Evolutionary conservation across 2,329 filamentous ascomycete species (phyloP).

Genomic region (Scedosporium apiospermum): DNA sequence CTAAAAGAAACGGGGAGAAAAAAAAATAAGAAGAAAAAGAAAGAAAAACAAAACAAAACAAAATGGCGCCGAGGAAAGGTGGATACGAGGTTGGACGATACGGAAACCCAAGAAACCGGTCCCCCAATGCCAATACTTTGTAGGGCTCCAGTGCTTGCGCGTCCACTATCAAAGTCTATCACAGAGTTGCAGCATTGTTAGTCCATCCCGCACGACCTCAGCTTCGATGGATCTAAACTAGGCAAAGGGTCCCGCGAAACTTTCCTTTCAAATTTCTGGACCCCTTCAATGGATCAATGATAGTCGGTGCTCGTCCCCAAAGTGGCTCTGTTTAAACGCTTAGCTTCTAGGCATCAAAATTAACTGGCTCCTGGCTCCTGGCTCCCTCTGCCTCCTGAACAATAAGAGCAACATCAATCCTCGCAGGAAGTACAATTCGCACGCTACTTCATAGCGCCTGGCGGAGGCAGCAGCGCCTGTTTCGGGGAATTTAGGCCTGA

Average conservation of each 20-base stretch:
- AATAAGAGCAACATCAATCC: no score
- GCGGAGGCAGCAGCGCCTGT: neutral
- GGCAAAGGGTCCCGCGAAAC: neutral
- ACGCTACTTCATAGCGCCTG: no score
- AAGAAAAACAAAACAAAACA: neutral
- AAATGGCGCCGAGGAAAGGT: neutral
- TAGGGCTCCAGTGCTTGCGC: neutral
- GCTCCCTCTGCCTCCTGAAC: no score
- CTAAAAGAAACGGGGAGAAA: no score
- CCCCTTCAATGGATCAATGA: neutral
- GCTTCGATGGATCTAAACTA: no score
- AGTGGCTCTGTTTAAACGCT: neutral
- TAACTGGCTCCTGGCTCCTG: neutral
- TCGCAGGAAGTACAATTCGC: no score
- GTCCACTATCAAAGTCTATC: neutral
- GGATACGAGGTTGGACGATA: neutral
- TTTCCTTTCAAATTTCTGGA: neutral
- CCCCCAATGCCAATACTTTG: neutral
- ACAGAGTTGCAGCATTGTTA: neutral
- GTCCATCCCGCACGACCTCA: no score
- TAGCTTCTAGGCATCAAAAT: neutral
- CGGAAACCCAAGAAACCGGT: neutral
- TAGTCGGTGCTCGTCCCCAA: neutral
- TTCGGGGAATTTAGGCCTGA: neutral
- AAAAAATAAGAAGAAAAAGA: no score